A percentile compares a stretch with the other conserved stretches of the same genome.
These are phyloP conservation scores for Solanum hybrid DNA, from an alignment of 305 asterid genomes.

Conservation along the genomic window DNA sequence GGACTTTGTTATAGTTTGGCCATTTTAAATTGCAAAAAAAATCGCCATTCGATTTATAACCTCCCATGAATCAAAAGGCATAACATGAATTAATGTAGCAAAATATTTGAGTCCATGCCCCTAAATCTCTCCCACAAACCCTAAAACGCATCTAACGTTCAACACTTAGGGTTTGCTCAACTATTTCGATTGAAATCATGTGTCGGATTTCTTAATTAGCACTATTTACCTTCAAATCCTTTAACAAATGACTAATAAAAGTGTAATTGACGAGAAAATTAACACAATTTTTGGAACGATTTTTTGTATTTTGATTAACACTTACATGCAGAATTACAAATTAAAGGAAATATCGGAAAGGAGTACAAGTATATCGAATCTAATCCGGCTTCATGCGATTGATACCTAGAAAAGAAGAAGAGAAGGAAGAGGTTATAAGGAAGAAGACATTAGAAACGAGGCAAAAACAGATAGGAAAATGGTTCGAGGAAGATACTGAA, in stretches of 20 bases:
- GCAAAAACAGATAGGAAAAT: background rate
- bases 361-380: background rate
- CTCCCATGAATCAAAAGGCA: background rate
- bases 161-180: background rate
- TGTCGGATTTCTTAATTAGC: background rate
- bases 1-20: background rate
- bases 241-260: background rate
- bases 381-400: background rate
- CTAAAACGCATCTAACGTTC: background rate
- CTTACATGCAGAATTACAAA: background rate
- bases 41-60: no score
- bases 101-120: background rate
- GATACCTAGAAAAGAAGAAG: background rate
- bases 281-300: background rate
- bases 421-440: background rate
- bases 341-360: background rate
- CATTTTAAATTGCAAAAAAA: background rate
- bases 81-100: background rate
- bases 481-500: background rate
- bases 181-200: background rate
- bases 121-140: background rate
- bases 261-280: background rate
- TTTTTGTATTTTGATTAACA: background rate
- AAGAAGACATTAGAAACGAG: background rate
- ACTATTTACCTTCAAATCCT: background rate